Conservation (phyloP, 768 basidiomycete species). For the Jaapia argillacea region DNA sequence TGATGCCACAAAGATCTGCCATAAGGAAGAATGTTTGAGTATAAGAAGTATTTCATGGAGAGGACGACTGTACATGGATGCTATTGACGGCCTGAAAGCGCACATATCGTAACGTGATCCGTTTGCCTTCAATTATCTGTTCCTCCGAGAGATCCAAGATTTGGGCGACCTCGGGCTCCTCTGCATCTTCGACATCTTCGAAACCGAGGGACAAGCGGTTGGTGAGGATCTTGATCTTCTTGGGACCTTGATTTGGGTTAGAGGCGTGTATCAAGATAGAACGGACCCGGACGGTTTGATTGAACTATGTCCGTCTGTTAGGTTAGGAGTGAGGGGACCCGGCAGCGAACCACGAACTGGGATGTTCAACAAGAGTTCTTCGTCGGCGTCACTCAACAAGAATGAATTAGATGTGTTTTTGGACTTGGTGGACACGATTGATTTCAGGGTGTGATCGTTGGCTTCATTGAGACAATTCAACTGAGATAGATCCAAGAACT, state of each 20-base stretch:
- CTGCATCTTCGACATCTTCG: conserved; percentile 48
- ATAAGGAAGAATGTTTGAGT: not conserved
- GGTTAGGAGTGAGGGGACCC: not conserved
- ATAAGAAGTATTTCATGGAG: conserved; percentile 1
- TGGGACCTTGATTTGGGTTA: conserved; percentile 37
- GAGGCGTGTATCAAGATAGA: conserved; percentile 42
- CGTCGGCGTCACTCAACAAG: conserved; percentile 63
- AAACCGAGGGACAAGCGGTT: conserved; percentile 57
- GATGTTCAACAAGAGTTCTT: conserved; percentile 59
- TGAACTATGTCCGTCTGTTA: conserved; percentile 36
- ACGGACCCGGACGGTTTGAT: conserved; percentile 55
- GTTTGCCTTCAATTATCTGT: conserved; percentile 36
- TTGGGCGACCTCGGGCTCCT: conserved; percentile 44
- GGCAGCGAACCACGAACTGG: conserved; percentile 33
- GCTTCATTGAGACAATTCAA: conserved; percentile 66
- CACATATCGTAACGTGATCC: conserved; percentile 48
- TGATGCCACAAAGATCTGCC: conserved; percentile 57
- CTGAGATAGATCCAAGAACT: conserved; percentile 49
- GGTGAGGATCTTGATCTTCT: conserved; percentile 48
- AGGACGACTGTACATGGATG: conserved; percentile 35
- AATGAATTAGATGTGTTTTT: conserved; percentile 35
- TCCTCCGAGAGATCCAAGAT: conserved; percentile 40
- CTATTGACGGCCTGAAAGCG: conserved; percentile 61
- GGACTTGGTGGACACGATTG: conserved; percentile 33
- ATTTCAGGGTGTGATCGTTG: conserved; percentile 35